Conservation (phyloP, 2,329 filamentous ascomycete genomes). For the Verticillium nonalfalfae region DNA sequence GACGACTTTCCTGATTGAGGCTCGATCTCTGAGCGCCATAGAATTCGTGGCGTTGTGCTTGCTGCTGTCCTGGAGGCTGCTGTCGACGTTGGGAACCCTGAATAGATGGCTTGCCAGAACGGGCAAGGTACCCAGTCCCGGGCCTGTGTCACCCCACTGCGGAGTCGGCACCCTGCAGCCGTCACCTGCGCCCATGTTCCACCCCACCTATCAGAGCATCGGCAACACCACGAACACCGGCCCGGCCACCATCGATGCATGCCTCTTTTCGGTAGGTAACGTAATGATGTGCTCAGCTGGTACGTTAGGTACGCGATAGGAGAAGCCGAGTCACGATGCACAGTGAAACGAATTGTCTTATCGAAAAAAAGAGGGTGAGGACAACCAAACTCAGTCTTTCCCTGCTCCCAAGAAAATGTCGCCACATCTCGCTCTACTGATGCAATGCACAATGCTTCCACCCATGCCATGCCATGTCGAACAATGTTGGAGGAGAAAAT, state of each 20-base stretch:
- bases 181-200: neutral
- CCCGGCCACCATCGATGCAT: neutral
- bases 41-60: neutral
- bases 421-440: neutral
- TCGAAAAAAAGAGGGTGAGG: neutral
- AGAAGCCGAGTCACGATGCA: neutral
- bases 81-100: neutral
- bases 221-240: neutral
- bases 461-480: neutral
- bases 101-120: neutral
- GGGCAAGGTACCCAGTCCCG: neutral
- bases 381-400: neutral
- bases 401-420: neutral
- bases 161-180: neutral
- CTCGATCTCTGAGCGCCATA: neutral
- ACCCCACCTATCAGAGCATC: neutral
- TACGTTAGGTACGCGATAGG: neutral
- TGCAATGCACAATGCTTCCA: neutral
- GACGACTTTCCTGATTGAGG: neutral
- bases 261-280: neutral
- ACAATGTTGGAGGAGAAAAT: neutral
- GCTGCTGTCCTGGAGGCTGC: neutral
- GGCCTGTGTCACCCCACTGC: neutral
- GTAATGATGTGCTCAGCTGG: neutral
- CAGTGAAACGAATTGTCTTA: neutral